Conservation (phyloP, 306 rosid genomes). For the Albizia julibrissin region DNA sequence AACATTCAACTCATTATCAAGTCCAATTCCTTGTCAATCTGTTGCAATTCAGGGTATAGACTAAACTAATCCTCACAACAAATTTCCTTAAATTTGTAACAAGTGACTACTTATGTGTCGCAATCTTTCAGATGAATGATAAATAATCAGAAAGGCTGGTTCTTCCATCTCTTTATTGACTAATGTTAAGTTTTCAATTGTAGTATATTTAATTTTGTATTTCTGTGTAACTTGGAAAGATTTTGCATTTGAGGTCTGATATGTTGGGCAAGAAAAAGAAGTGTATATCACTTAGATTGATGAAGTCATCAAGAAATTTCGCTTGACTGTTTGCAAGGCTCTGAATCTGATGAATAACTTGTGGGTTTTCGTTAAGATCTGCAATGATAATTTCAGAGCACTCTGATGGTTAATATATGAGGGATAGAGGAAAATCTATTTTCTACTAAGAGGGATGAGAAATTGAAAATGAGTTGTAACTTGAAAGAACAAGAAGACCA, state of each 20-base stretch:
- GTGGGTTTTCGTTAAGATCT: too few species aligned
- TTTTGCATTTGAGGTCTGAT: not conserved
- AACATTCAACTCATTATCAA: not conserved
- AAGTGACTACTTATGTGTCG: too few species aligned
- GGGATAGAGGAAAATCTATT: too few species aligned
- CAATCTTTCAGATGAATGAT: not conserved
- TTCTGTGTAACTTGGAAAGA: not conserved
- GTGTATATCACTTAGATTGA: not conserved
- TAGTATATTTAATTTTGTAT: not conserved
- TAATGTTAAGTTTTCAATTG: conserved; percentile 15
- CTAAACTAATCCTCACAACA: not conserved
- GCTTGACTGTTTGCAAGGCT: not conserved
- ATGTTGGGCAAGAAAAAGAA: not conserved
- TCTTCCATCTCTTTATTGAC: conserved; percentile 1
- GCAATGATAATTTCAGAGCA: too few species aligned
- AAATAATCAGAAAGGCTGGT: conserved; percentile 3
- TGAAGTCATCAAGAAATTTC: not conserved
- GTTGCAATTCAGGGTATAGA: not conserved
- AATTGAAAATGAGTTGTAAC: too few species aligned
- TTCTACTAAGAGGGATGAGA: too few species aligned
- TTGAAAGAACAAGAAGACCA: too few species aligned
- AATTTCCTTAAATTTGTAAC: too few species aligned
- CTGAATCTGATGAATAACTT: not conserved
- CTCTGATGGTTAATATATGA: too few species aligned
- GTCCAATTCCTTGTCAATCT: not conserved